Evolutionary conservation across 441 rosid species (phyloP), one percentile per base, ranked within the genome.

Genomic region (Viola pubescens): DNA sequence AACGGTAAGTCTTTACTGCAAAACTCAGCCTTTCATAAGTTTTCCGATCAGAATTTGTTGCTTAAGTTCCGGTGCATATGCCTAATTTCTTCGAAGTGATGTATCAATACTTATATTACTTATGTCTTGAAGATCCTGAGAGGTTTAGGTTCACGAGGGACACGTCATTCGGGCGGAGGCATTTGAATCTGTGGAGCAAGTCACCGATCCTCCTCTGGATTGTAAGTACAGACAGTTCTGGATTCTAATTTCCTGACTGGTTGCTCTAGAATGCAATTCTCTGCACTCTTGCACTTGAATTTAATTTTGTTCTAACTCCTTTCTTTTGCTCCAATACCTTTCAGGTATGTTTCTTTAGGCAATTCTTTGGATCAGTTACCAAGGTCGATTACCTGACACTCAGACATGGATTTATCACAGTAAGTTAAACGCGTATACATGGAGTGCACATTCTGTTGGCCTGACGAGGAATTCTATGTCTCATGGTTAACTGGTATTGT

Each of bases 281-380:
- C 9, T 14, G 12, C 37, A 51, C 7, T 51, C 11, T 37, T 1
- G 11, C 19, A 57, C 12, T 5, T 9, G n/a, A 9, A 6, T 37
- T 50, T 13, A n/a, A 37, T 11, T 16, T 49, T 54, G 7, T 16
- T 0, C 4, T 9, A 19, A 34, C 38, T 37, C 40, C 55, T 12
- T 26, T 56, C 42, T 37, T 11, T 38, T 48, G 16, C 48, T 49
- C 10, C 76, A 26, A 26, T 26, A 4, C 14, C 37, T 9, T n/a
- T 51, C 83, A 94, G 99, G 84, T 86, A 52, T 86, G 97, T 77
- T 94, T 94, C 88, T 83, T 88, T 68, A 90, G 99, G 77, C 99
- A 90, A 63, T 94, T 94, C 85, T 70, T 88, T 64, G 80, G 83
- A 72, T 88, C 99, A n/a, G 90, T 94, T 46, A 83, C 85, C 50